These are phyloP conservation scores for Phaeosphaeria sp. DNA, from an alignment of 2,329 filamentous ascomycete species.

Conservation along the genomic window DNA sequence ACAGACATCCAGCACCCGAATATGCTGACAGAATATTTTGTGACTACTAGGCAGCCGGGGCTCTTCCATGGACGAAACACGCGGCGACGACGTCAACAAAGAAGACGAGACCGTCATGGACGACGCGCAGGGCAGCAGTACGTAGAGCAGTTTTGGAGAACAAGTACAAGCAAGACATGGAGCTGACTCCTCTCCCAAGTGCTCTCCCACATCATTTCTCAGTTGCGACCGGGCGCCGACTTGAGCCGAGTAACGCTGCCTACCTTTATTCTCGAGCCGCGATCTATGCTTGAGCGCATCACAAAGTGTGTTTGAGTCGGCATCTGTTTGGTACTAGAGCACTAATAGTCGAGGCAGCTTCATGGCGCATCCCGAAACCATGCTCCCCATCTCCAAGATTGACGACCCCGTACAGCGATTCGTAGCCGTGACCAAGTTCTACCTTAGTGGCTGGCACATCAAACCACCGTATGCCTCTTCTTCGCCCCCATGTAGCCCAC, in stretches of 20 bases:
- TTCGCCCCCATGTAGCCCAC: constrained; percentile 4
- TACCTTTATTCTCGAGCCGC: constrained; percentile 96
- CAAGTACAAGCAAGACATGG: constrained; percentile 4
- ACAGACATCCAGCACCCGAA: background rate
- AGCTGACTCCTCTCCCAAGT: constrained; percentile 61
- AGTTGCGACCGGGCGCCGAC: constrained; percentile 93
- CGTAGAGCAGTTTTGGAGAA: constrained; percentile 37
- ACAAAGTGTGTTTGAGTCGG: constrained; percentile 79
- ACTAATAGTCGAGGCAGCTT: constrained; percentile 67
- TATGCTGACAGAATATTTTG: constrained; percentile 23
- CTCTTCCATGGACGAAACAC: constrained; percentile 49
- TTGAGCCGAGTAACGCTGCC: constrained; percentile 92
- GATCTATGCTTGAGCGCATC: constrained; percentile 97
- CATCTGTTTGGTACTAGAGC: background rate
- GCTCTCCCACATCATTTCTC: constrained; percentile 95
- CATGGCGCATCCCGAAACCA: constrained; percentile 98
- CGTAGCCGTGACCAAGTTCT: constrained; percentile 95
- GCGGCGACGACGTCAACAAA: constrained; percentile 49
- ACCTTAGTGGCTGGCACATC: constrained; percentile 98
- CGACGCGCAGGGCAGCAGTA: constrained; percentile 92
- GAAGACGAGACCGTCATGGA: constrained; percentile 83
- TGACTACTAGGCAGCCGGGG: constrained; percentile 46
- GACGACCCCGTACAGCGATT: constrained; percentile 91
- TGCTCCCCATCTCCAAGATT: constrained; percentile 84
- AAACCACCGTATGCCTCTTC: constrained; percentile 79